Evolutionary conservation across 2,329 filamentous ascomycete species (phyloP).

Genomic region (Pseudohalonectria lignicola): DNA sequence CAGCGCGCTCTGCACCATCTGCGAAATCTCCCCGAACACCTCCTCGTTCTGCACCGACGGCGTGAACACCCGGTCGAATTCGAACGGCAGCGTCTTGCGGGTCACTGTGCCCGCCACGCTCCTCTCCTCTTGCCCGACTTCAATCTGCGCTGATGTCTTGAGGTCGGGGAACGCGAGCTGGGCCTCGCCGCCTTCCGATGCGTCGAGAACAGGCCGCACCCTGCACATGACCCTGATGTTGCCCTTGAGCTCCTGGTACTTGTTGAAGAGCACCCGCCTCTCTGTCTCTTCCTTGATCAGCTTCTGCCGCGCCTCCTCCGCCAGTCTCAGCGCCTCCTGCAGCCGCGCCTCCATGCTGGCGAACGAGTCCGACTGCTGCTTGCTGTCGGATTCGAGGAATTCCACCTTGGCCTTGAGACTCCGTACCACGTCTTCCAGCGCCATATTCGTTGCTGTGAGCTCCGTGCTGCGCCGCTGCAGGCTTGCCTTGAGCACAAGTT

Average conservation of each 20-base stretch:
- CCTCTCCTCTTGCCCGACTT: constrained; percentile 74
- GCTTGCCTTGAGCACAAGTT: constrained; percentile 49
- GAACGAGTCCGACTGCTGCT: constrained; percentile 80
- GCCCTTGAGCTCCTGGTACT: constrained; percentile 93
- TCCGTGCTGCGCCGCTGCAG: constrained; percentile 44
- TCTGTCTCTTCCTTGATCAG: constrained; percentile 85
- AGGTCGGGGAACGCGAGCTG: constrained; percentile 71
- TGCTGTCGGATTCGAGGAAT: constrained; percentile 81
- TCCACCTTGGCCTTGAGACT: constrained; percentile 73
- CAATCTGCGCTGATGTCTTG: constrained; percentile 79
- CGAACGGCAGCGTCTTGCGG: constrained; percentile 73
- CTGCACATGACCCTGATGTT: constrained; percentile 98
- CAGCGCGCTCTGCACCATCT: constrained; percentile 89
- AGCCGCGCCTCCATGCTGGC: constrained; percentile 70
- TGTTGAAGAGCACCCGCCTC: constrained; percentile 87
- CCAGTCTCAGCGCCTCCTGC: constrained; percentile 62
- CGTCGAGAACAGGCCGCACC: constrained; percentile 63
- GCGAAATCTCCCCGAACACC: constrained; percentile 92
- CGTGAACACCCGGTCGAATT: constrained; percentile 87
- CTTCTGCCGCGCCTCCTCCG: constrained; percentile 65
- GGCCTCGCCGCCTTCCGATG: constrained; percentile 53
- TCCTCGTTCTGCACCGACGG: constrained; percentile 69
- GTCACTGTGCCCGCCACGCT: constrained; percentile 67
- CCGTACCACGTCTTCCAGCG: constrained; percentile 64
- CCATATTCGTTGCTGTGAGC: constrained; percentile 47